Evolutionary conservation across 2,329 filamentous ascomycete genomes (phyloP).

Genomic region (Neocucurbitaria cava): DNA sequence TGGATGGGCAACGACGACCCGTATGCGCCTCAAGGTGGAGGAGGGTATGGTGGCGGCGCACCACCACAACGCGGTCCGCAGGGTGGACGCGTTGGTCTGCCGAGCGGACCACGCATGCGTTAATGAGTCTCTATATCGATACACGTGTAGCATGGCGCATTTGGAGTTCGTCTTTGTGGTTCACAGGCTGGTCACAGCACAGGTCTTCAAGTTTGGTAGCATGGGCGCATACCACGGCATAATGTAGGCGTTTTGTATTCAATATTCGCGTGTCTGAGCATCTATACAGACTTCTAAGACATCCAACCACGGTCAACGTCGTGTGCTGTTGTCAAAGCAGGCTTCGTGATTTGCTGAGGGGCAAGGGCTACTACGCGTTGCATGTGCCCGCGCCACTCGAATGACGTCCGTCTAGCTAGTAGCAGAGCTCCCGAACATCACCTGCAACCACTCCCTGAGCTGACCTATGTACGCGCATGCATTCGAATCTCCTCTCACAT

Average conservation of each 20-base stretch:
- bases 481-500: not conserved
- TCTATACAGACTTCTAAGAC: not conserved
- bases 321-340: not conserved
- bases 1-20: constrained; percentile 43
- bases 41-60: constrained; percentile 27
- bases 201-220: not conserved
- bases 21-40: constrained; percentile 31
- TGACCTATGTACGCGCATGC: constrained; percentile 9
- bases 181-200: constrained; percentile 3
- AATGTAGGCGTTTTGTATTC: constrained; percentile 3
- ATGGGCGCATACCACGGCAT: constrained; percentile 8
- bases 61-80: constrained; percentile 34
- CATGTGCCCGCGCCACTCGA: constrained; percentile 1
- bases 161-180: constrained; percentile 17
- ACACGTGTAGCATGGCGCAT: constrained; percentile 25
- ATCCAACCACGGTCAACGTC: not conserved
- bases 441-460: constrained; percentile 14
- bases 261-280: not conserved
- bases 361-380: not conserved
- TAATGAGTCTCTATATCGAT: constrained; percentile 15
- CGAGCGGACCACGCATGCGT: constrained; percentile 49
- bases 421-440: constrained; percentile 19
- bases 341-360: constrained; percentile 3
- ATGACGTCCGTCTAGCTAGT: constrained; percentile 13
- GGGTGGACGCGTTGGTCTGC: constrained; percentile 46